Percentiles rank a stretch among this genome's conserved stretches.
phyloP scores from a whole-genome alignment of 2,329 filamentous ascomycete genomes.

The Allantophomopsis lycopodina region DNA sequence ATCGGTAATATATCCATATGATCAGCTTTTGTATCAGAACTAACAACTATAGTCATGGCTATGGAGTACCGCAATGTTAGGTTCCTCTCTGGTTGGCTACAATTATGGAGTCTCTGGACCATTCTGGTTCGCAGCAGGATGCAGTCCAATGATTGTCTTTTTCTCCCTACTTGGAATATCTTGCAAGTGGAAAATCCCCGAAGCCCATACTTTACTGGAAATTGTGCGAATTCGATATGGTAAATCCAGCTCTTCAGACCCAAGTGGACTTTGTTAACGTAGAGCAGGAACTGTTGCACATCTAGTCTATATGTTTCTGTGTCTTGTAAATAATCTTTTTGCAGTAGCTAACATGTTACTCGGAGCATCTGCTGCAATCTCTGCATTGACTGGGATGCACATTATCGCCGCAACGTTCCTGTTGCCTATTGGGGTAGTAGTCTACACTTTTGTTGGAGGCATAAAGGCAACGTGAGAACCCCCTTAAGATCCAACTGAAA shows the following conservation, averaged over 20 bases:
- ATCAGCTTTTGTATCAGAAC: not conserved
- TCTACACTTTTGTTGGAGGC: slow-evolving; percentile 25
- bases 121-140: slow-evolving; percentile 43
- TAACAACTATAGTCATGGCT: slow-evolving; percentile 27
- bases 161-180: slow-evolving; percentile 35
- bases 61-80: slow-evolving; percentile 37
- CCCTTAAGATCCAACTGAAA: not conserved
- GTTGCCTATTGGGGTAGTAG: slow-evolving; percentile 22
- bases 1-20: slow-evolving; percentile 22
- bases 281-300: slow-evolving; percentile 24
- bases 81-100: slow-evolving; percentile 35
- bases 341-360: slow-evolving; percentile 38
- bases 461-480: slow-evolving; percentile 22
- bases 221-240: slow-evolving; percentile 37
- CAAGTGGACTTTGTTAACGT: not conserved
- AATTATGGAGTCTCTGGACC: slow-evolving; percentile 38
- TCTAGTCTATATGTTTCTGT: slow-evolving; percentile 35
- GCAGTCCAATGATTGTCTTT: slow-evolving; percentile 40
- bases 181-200: slow-evolving; percentile 35
- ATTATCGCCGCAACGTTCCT: slow-evolving; percentile 34
- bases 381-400: slow-evolving; percentile 31
- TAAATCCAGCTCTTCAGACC: slow-evolving; percentile 6
- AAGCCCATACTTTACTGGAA: slow-evolving; percentile 38
- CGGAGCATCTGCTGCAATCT: slow-evolving; percentile 26
- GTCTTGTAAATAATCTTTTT: slow-evolving; percentile 38